Percentiles rank a stretch among this genome's conserved stretches.
Conservation (phyloP, 805 yeast species). For the Monosporozyma solicola region DNA sequence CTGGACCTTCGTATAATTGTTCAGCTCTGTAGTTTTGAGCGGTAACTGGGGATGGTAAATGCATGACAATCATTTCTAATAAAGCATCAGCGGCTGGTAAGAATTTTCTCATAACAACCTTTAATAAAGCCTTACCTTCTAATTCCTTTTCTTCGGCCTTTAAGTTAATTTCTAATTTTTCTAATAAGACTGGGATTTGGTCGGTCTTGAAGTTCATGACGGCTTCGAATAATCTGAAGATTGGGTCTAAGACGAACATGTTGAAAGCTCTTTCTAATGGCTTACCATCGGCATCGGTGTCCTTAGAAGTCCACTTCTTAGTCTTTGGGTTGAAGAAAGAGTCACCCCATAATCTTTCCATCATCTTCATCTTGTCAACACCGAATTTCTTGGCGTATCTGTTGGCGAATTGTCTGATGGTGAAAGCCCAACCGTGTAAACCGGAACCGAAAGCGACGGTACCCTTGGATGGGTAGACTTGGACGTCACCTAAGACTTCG, state of each 20-base stretch:
- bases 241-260: conserved; percentile 98
- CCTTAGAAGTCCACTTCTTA: conserved; percentile 97
- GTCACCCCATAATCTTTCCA: conserved; percentile 99
- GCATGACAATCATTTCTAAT: conserved; percentile 96
- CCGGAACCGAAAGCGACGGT: conserved; percentile 99
- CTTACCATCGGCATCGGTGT: conserved; percentile 92
- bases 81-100: conserved; percentile 99
- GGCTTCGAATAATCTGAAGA: conserved; percentile 92
- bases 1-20: conserved; percentile 97
- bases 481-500: conserved; percentile 84
- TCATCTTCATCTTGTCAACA: conserved; percentile 96
- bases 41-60: conserved; percentile 98
- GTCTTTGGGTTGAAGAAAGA: conserved; percentile 99
- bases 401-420: conserved; percentile 95
- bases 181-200: conserved; percentile 84
- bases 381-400: conserved; percentile 99
- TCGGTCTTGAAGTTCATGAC: conserved; percentile 99
- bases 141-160: conserved; percentile 97
- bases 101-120: conserved; percentile 99
- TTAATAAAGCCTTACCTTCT: conserved; percentile 97
- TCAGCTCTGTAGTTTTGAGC: conserved; percentile 99
- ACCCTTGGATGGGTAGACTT: conserved; percentile 98
- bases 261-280: conserved; percentile 97
- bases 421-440: conserved; percentile 99
- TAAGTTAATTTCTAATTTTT: conserved; percentile 86